phyloP scores from a whole-genome alignment of 208 protist species.

The Trichomonas vaginalis region DNA sequence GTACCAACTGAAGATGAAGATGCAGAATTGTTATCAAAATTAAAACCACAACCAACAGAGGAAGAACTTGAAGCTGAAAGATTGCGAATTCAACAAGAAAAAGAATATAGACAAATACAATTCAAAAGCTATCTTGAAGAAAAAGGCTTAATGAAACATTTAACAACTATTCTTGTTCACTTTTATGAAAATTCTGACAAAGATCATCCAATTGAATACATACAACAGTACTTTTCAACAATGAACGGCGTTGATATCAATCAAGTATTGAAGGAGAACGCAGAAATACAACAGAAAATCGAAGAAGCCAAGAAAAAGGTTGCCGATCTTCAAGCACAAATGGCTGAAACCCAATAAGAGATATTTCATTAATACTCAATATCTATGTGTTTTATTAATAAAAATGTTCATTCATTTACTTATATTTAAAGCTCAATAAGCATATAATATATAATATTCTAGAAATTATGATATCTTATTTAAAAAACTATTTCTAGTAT shows the following conservation, averaged over 20 bases:
- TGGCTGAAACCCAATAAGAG: not conserved
- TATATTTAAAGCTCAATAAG: no score
- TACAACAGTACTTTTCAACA: not conserved
- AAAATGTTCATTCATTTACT: no score
- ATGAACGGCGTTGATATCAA: not conserved
- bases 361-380: no score
- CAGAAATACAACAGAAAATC: not conserved
- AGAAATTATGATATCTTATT: no score
- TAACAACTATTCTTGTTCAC: not conserved
- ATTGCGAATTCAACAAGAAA: not conserved
- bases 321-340: not conserved
- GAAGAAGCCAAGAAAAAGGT: not conserved
- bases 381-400: no score
- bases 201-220: not conserved
- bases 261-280: not conserved
- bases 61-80: not conserved
- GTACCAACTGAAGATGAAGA: not conserved
- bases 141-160: not conserved
- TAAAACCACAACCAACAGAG: not conserved
- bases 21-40: not conserved
- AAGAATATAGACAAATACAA: not conserved
- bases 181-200: not conserved
- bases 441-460: no score
- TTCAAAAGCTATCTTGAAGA: not conserved
- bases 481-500: no score